Conservation (phyloP, 371 early-diverging fungal genomes). For the Apophysomyces variabilis region DNA sequence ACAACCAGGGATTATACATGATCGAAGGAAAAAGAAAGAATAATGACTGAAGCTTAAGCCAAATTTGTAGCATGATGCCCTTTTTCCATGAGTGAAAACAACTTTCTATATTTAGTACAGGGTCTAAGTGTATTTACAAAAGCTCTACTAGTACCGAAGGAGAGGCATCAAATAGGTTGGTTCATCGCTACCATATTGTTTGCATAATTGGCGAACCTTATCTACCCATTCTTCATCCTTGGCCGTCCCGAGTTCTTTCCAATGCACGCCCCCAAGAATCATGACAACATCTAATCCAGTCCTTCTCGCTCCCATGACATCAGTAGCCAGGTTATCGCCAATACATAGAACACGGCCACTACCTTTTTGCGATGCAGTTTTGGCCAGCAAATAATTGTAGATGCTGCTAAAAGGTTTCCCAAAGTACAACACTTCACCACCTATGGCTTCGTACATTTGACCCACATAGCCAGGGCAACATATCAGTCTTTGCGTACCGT, state of each 20-base stretch:
- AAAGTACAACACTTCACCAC: conserved; percentile 49
- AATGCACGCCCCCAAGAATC: conserved; percentile 58
- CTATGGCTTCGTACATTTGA: conserved; percentile 45
- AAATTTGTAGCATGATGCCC: background rate
- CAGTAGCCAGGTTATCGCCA: conserved; percentile 51
- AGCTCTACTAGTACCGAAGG: conserved; percentile 22
- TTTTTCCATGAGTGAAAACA: conserved; percentile 11
- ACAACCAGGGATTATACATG: conserved; percentile 14
- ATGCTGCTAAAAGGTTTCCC: conserved; percentile 51
- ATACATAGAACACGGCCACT: conserved; percentile 33
- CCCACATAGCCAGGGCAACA: conserved; percentile 49
- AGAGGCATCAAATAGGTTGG: conserved; percentile 40
- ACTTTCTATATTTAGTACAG: conserved; percentile 9
- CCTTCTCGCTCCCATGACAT: conserved; percentile 43
- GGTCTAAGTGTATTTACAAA: background rate
- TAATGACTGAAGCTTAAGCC: background rate
- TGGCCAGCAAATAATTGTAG: conserved; percentile 35
- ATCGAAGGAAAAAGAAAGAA: conserved; percentile 1
- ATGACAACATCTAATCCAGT: conserved; percentile 47
- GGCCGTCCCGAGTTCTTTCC: conserved; percentile 10
- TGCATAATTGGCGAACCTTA: conserved; percentile 24
- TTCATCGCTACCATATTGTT: conserved; percentile 22
- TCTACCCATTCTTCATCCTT: conserved; percentile 19
- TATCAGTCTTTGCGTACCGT: conserved; percentile 31
- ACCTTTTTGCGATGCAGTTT: conserved; percentile 13